A percentile compares a stretch with the other conserved stretches of the same genome.
Conservation (phyloP, 768 basidiomycete species). For the Russula sp. region DNA sequence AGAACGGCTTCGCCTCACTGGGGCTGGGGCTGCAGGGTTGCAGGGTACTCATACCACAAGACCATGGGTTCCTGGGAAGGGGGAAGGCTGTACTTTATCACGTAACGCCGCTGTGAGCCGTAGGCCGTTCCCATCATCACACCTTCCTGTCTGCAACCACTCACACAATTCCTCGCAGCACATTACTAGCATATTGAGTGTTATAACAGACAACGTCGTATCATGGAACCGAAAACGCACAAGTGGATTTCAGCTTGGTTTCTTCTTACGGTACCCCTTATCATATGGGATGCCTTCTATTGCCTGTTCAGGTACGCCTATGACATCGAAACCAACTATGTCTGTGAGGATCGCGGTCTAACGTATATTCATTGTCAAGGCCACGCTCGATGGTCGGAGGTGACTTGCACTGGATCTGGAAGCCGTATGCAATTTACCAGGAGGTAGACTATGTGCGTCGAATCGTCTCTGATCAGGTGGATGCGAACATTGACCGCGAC, state of each 20-base stretch:
- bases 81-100: not conserved
- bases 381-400: slow-evolving; percentile 86
- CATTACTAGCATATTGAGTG: not conserved
- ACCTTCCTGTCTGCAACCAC: not conserved
- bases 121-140: not conserved
- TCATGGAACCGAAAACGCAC: slow-evolving; percentile 35
- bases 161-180: not conserved
- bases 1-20: too few relatives aligned
- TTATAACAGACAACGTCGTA: not conserved
- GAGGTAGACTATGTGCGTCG: slow-evolving; percentile 48
- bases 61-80: too few relatives aligned
- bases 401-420: slow-evolving; percentile 91
- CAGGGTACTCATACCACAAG: too few relatives aligned
- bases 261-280: slow-evolving; percentile 56
- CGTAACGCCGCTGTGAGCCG: too few relatives aligned
- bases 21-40: too few relatives aligned
- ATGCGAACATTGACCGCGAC: slow-evolving; percentile 1
- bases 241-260: slow-evolving; percentile 40
- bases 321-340: slow-evolving; percentile 31
- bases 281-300: slow-evolving; percentile 79
- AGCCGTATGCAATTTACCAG: slow-evolving; percentile 76
- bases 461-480: slow-evolving; percentile 17
- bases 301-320: slow-evolving; percentile 68
- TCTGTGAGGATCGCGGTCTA: not conserved
- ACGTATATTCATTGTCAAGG: slow-evolving; percentile 38